These are phyloP conservation scores for Syzygium malaccense DNA, from an alignment of 441 rosid species.

Conservation along the genomic window DNA sequence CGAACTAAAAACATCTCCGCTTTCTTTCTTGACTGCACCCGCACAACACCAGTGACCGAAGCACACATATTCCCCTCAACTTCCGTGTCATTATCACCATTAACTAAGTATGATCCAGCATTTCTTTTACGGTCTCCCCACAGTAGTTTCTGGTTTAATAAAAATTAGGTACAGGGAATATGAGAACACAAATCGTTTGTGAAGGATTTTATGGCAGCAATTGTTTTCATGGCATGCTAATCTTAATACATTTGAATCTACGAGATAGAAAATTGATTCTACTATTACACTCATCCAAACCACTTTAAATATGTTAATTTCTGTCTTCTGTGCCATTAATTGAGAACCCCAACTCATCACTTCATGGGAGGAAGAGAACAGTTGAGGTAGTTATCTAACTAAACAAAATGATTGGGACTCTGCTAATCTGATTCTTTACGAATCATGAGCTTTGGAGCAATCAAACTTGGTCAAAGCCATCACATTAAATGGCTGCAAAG, in stretches of 20 bases:
- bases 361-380: neutral
- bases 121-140: slow-evolving; percentile 20
- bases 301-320: neutral
- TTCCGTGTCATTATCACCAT: slow-evolving; percentile 50
- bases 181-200: neutral
- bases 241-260: neutral
- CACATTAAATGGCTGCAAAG: neutral
- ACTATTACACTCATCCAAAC: neutral
- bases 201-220: neutral
- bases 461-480: neutral
- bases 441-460: neutral
- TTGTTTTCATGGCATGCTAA: neutral
- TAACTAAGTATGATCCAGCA: slow-evolving; percentile 25
- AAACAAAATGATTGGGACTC: neutral
- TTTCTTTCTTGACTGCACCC: slow-evolving; percentile 91
- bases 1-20: slow-evolving; percentile 96
- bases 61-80: slow-evolving; percentile 90
- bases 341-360: neutral
- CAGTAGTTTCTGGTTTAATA: neutral
- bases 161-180: neutral
- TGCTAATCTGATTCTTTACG: neutral
- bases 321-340: neutral
- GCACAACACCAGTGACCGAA: slow-evolving; percentile 93
- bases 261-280: neutral
- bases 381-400: neutral